phyloP scores from a whole-genome alignment of 1,139 yeast genomes.

The Pichia sp. region DNA sequence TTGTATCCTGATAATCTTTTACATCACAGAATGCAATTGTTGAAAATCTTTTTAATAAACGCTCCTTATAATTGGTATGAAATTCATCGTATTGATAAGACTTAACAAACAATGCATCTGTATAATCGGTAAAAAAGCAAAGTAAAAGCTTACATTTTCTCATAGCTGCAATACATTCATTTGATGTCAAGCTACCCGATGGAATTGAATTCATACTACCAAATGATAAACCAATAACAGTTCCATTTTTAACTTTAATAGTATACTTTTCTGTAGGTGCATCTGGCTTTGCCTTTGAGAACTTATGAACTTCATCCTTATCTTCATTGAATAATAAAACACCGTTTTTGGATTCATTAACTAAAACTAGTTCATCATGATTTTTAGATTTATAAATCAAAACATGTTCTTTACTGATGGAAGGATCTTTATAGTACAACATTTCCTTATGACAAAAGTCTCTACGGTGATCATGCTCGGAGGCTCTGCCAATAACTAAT shows the following conservation, averaged over 20 bases:
- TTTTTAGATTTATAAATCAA: constrained; percentile 6
- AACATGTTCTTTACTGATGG: constrained; percentile 21
- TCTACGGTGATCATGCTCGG: constrained; percentile 4
- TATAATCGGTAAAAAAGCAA: background rate
- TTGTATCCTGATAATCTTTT: background rate
- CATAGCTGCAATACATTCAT: background rate
- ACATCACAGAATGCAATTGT: background rate
- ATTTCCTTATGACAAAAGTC: constrained; percentile 5
- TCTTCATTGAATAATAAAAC: constrained; percentile 1
- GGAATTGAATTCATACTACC: background rate
- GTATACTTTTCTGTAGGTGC: background rate
- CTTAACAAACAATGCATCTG: background rate
- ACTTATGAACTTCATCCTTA: background rate
- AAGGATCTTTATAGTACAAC: constrained; percentile 16
- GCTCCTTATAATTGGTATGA: background rate
- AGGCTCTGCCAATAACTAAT: constrained; percentile 18
- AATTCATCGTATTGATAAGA: background rate
- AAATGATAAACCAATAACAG: background rate
- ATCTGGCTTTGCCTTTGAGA: background rate
- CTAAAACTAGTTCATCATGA: background rate
- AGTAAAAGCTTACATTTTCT: background rate
- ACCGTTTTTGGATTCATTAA: constrained; percentile 9
- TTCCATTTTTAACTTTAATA: background rate
- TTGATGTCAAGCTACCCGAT: background rate
- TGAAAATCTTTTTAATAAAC: background rate